A percentile compares a stretch with the other conserved stretches of the same genome.
Conservation (phyloP, 23 red algal genomes). For the Gracilaria vermiculophylla region DNA sequence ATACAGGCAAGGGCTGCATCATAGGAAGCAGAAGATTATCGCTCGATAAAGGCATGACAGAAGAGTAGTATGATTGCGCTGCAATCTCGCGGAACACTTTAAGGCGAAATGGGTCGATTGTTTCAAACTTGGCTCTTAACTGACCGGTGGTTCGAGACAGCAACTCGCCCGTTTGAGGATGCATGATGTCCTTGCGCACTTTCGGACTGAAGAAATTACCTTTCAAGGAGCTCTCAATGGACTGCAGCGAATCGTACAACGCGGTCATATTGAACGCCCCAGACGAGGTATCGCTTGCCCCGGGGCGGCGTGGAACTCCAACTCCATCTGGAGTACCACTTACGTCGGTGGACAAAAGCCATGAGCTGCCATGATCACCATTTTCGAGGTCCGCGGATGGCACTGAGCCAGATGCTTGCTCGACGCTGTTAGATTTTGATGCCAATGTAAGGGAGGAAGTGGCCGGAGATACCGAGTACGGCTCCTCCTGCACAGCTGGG, state of each 20-base stretch:
- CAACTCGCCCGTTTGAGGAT: constrained; percentile 49
- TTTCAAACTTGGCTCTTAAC: constrained; percentile 19
- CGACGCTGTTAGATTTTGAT: background rate
- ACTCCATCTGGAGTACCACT: constrained; percentile 40
- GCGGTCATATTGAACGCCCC: constrained; percentile 32
- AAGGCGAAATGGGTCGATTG: background rate
- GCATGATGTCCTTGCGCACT: constrained; percentile 56
- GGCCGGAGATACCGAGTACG: background rate
- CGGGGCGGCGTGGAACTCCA: constrained; percentile 36
- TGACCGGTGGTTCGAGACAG: constrained; percentile 36
- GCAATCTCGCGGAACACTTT: constrained; percentile 11
- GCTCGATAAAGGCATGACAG: constrained; percentile 19
- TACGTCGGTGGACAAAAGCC: background rate
- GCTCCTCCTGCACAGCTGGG: background rate
- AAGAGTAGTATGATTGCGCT: constrained; percentile 44
- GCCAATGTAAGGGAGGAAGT: background rate
- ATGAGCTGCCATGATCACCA: background rate
- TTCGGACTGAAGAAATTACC: constrained; percentile 41
- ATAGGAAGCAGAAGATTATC: constrained; percentile 30
- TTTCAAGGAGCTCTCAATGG: constrained; percentile 26
- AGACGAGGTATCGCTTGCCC: constrained; percentile 35
- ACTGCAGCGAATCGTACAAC: constrained; percentile 14
- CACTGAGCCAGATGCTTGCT: background rate
- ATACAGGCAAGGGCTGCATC: background rate
- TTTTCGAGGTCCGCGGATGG: background rate